Base-by-base conservation (phyloP, 2,329 filamentous ascomycete genomes). In the Trichoderma pleuroti region DNA sequence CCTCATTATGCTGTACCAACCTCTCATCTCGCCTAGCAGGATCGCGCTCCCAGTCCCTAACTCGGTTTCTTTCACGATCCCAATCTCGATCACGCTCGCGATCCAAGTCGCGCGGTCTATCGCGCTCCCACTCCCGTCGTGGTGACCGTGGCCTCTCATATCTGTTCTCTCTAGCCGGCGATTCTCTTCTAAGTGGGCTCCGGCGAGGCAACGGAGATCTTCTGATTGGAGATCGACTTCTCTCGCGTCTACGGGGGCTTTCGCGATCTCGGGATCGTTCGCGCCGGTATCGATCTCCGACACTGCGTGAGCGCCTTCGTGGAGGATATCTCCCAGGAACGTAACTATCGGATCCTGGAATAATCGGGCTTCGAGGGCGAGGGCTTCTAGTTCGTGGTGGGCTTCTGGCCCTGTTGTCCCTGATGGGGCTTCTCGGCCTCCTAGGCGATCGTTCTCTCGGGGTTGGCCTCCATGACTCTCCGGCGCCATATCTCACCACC, bases 391-490 rank as follows among this genome's bases (percentile, higher is more conserved):
- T 72, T 71, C 78, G 76, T 16, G 75, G 76, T 18, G 75, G 76
- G 64, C 80, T 82, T 64, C 75, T 71, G 26, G 71, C 73, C 39
- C 78, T 73, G 12, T 77, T 73, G 9, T 77, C 78, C 71, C 78
- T 74, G 28, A 75, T 52, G 9, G 78, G 77, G 68, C 78, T 79
- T 63, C 78, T 75, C 8, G 77, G 73, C 57, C 76, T 77, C 54
- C 82, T 81, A 10, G 84, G 84, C 32, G 85, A 86, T 70, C 84
- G 82, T 73, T 84, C 82, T 68, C 84, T 79, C 64, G 87, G 87
- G 71, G 86, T 88, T 12, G 87, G 87, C 71, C 87, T 82, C 82
- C 88, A 89, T 46, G 86, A 88, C 78, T 89, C 87, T 71, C 87
- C 87, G 14, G 87, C 87, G 65, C 87, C 87, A 77, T 89, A 89